Evolutionary conservation across 2,329 filamentous ascomycete genomes (phyloP).

Genomic region (Salinomyces thailandicus): DNA sequence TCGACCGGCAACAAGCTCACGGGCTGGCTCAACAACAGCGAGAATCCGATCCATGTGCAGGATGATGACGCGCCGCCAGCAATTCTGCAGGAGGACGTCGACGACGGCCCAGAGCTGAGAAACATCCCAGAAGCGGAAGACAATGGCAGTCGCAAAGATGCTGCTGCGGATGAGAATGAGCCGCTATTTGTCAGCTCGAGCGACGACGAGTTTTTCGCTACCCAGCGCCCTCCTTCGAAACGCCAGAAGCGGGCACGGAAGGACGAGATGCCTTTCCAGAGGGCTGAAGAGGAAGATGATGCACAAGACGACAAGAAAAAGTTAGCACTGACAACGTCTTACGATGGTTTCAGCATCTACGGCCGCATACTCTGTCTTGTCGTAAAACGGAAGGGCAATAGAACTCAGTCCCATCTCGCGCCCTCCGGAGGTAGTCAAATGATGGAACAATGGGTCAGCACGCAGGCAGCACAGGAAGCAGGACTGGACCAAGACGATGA

Average conservation of each 20-base stretch:
- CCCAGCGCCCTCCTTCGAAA: conserved; percentile 13
- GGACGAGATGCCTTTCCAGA: conserved; percentile 13
- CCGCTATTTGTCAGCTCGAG: conserved; percentile 28
- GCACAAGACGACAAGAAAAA: conserved; percentile 75
- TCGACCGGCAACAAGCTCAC: conserved; percentile 39
- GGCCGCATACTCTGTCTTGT: conserved; percentile 86
- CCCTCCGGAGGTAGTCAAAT: conserved; percentile 26
- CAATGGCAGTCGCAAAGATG: conserved; percentile 16
- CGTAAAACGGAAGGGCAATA: conserved; percentile 58
- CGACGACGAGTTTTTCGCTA: conserved; percentile 27
- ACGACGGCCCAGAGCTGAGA: conserved; percentile 39
- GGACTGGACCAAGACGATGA: conserved; percentile 24
- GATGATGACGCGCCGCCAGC: conserved; percentile 39
- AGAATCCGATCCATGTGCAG: conserved; percentile 33
- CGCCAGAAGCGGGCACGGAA: conserved; percentile 11
- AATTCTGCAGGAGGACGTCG: conserved; percentile 46
- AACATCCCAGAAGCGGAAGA: conserved; percentile 44
- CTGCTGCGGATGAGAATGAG: conserved; percentile 19
- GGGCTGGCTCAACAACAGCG: conserved; percentile 33
- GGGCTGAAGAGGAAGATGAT: conserved; percentile 15
- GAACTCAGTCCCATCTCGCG: conserved; percentile 18
- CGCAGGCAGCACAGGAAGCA: conserved; percentile 26
- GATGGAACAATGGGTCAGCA: conserved; percentile 31
- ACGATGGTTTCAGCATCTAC: conserved; percentile 94
- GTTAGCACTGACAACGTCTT: conserved; percentile 70